Percentiles rank a stretch among this genome's conserved stretches.
Conservation (phyloP, 1,139 yeast genomes). For the Debaryomyces sp. region DNA sequence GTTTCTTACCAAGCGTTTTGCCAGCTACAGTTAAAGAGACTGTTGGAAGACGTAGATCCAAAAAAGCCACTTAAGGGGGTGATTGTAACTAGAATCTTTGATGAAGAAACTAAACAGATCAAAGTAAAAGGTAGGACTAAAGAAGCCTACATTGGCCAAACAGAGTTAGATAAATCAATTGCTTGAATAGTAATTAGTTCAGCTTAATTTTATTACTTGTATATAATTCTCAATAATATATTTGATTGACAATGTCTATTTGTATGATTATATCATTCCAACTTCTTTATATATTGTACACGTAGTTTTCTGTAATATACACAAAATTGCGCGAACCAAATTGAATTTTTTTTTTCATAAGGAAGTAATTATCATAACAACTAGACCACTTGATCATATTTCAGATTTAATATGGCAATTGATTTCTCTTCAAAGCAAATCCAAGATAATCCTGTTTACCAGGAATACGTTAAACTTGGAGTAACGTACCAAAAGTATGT, state of each 20-base stretch:
- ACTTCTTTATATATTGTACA: background rate
- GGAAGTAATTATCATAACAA: background rate
- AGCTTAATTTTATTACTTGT: conserved; percentile 3
- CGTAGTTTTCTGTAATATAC: background rate
- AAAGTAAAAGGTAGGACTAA: conserved; percentile 41
- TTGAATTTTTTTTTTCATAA: background rate
- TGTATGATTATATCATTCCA: background rate
- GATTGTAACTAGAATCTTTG: conserved; percentile 35
- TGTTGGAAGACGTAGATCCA: conserved; percentile 27
- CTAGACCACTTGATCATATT: background rate
- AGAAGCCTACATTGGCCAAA: conserved; percentile 23
- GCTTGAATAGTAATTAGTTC: background rate
- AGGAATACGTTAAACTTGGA: conserved; percentile 25
- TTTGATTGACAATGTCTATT: background rate
- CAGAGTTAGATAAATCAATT: background rate
- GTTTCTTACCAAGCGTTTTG: conserved; percentile 37
- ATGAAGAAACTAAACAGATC: conserved; percentile 30
- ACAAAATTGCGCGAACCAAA: conserved; percentile 3
- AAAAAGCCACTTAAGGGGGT: conserved; percentile 38
- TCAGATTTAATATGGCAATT: conserved; percentile 19
- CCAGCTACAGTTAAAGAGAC: conserved; percentile 41
- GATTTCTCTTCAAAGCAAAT: conserved; percentile 19
- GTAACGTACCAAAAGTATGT: conserved; percentile 67
- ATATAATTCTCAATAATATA: background rate
- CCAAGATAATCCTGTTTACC: conserved; percentile 26